phyloP scores from a whole-genome alignment of 139 green algal species.

The Pseudopediastrum boryanum region DNA sequence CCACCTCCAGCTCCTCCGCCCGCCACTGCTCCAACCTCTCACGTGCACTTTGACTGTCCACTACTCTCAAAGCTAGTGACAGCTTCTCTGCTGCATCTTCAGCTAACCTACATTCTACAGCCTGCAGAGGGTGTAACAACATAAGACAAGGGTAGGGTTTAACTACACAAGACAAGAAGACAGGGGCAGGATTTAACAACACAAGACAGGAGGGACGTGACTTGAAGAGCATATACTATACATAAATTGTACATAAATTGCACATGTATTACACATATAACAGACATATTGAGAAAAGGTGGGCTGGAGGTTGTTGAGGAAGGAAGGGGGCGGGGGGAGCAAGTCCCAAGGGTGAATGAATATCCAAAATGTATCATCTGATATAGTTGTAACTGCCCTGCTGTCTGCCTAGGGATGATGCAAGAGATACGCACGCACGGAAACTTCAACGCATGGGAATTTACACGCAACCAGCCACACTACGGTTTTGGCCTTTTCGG shows the following conservation, averaged over 20 bases:
- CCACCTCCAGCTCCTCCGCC: slow-evolving; percentile 2
- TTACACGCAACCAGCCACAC: too few species aligned
- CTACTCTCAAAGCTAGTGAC: slow-evolving; percentile 49
- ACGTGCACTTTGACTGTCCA: slow-evolving; percentile 46
- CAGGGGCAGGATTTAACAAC: background rate
- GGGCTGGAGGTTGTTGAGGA: too few species aligned
- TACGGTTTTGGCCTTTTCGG: too few species aligned
- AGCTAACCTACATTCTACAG: slow-evolving; percentile 61
- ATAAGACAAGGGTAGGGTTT: background rate
- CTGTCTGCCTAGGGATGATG: too few species aligned
- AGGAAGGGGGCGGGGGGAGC: too few species aligned
- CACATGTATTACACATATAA: too few species aligned
- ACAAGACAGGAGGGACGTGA: background rate
- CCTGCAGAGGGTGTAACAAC: slow-evolving; percentile 42
- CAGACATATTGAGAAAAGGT: too few species aligned
- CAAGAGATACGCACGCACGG: too few species aligned
- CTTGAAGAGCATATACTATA: background rate
- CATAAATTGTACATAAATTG: background rate
- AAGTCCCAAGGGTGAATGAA: too few species aligned
- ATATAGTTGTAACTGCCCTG: too few species aligned
- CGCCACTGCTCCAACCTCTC: slow-evolving; percentile 47
- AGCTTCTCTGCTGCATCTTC: slow-evolving; percentile 50
- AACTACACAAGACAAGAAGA: background rate
- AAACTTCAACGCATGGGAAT: too few species aligned
- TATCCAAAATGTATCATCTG: too few species aligned